These are phyloP conservation scores for Aspergillus neoniger DNA, from an alignment of 2,329 filamentous ascomycete species.

Conservation along the genomic window DNA sequence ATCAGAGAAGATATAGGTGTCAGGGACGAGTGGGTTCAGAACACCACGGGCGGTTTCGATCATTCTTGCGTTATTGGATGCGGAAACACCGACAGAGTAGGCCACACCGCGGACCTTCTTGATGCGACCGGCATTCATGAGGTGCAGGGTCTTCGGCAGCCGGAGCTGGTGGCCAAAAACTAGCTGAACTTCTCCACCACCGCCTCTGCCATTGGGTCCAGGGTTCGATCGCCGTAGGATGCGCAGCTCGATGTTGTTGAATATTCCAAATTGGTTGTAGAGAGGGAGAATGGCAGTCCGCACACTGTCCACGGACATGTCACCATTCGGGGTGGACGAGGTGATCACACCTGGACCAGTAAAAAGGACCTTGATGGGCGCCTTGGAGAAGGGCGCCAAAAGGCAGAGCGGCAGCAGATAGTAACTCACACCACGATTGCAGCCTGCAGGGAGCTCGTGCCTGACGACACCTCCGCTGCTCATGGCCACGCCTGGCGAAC, in stretches of 20 bases:
- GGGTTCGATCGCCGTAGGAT: constrained; percentile 79
- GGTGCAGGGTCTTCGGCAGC: constrained; percentile 88
- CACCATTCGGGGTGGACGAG: constrained; percentile 75
- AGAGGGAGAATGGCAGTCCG: constrained; percentile 89
- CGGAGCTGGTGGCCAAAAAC: constrained; percentile 91
- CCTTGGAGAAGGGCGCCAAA: constrained; percentile 89
- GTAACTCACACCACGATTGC: constrained; percentile 81
- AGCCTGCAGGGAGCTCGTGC: constrained; percentile 76
- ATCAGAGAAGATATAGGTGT: constrained; percentile 84
- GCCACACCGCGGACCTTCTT: constrained; percentile 90
- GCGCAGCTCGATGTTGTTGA: constrained; percentile 78
- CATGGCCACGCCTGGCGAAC: constrained; percentile 72
- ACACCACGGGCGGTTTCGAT: constrained; percentile 87
- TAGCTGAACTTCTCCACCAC: constrained; percentile 89
- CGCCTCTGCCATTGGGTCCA: constrained; percentile 72
- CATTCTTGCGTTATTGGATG: constrained; percentile 91
- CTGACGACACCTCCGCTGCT: constrained; percentile 70
- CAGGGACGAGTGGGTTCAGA: constrained; percentile 79
- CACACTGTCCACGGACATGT: constrained; percentile 90
- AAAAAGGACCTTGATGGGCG: constrained; percentile 86
- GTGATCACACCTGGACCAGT: constrained; percentile 92
- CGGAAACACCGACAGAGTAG: constrained; percentile 88
- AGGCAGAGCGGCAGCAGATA: constrained; percentile 88
- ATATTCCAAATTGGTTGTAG: constrained; percentile 88
- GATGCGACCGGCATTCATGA: constrained; percentile 79